Base-by-base conservation (phyloP, 2,329 filamentous ascomycete genomes). In the Aureobasidium lini region DNA sequence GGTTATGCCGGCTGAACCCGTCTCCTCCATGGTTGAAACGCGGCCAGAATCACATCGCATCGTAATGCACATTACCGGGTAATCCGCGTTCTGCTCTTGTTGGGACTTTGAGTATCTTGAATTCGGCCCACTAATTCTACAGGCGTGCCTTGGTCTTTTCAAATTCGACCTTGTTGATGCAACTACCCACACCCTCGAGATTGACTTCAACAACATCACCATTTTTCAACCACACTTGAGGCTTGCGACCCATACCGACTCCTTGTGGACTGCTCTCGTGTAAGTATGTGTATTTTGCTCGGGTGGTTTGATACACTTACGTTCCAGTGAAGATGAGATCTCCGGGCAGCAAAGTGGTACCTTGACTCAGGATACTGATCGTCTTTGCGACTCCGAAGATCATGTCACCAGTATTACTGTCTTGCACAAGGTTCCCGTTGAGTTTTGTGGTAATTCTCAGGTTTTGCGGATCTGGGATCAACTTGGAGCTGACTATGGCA, bases 121-220 rank as follows among this genome's bases (percentile, higher is more conserved):
- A 23, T 23, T 23, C 23, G 2, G 23, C 23, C 11, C n/a, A 42
- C n/a, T 15, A 15, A 6, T 16, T 61, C 54, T 67, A 77, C 37
- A 76, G 65, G 60, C 73, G 76, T 11, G 75, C 57, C 39, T 62
- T 65, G 15, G 66, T 64, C 64, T 72, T 79, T 64, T 80, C 68
- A 66, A 73, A 74, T 44, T 72, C 69, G 44, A 76, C 70, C 47
- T 67, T 70, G 66, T 79, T 77, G 52, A 69, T 62, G 64, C 74
- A 84, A 13, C 78, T 80, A 28, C 87, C 87, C 6, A 90, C 83
- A 1, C 79, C 76, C 65, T 89, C 84, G 1, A 90, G 76, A 6
- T 77, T 79, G 52, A 90, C 86, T 68, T 89, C 84, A 18, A 89
- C 85, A 23, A 84, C 73, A 69, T 90, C 87, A 4, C 86, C 84